Evolutionary conservation across 2,329 filamentous ascomycete genomes (phyloP).

Genomic region (Fusarium protoensiforme): DNA sequence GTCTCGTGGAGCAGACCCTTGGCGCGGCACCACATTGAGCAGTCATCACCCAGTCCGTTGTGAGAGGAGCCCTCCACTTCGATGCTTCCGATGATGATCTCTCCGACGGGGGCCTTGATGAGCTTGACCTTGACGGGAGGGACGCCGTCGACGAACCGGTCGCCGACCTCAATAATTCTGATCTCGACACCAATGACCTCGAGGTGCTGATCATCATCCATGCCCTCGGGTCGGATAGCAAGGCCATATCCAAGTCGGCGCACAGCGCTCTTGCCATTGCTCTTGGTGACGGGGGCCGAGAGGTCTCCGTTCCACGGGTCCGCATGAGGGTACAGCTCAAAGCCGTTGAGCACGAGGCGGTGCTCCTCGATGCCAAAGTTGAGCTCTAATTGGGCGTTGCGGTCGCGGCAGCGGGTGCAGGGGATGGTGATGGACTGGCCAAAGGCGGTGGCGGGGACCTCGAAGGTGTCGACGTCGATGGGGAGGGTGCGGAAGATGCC

Average conservation of each 20-base stretch:
- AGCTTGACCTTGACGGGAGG: constrained; percentile 69
- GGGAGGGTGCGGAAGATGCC: constrained; percentile 56
- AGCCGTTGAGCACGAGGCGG: constrained; percentile 67
- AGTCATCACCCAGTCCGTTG: constrained; percentile 36
- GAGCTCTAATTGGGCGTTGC: constrained; percentile 60
- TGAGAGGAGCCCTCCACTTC: constrained; percentile 48
- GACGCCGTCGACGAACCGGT: constrained; percentile 64
- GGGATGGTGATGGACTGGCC: constrained; percentile 59
- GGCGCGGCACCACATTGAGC: constrained; percentile 65
- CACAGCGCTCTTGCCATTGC: constrained; percentile 49
- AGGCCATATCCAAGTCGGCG: constrained; percentile 63
- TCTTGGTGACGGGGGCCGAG: constrained; percentile 57
- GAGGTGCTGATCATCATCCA: constrained; percentile 62
- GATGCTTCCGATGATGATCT: constrained; percentile 65
- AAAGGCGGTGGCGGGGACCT: constrained; percentile 48
- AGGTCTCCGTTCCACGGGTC: constrained; percentile 58
- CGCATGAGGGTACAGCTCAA: constrained; percentile 68
- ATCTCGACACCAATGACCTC: constrained; percentile 66
- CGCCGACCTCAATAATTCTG: constrained; percentile 69
- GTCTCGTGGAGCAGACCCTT: constrained; percentile 49
- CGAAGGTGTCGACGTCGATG: constrained; percentile 49
- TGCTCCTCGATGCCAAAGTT: constrained; percentile 63
- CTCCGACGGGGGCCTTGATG: constrained; percentile 66
- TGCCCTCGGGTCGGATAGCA: constrained; percentile 54
- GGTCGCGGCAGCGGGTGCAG: constrained; percentile 65